These are phyloP conservation scores for Sporormia fimetaria DNA, from an alignment of 495 filamentous ascomycete species.

Conservation along the genomic window DNA sequence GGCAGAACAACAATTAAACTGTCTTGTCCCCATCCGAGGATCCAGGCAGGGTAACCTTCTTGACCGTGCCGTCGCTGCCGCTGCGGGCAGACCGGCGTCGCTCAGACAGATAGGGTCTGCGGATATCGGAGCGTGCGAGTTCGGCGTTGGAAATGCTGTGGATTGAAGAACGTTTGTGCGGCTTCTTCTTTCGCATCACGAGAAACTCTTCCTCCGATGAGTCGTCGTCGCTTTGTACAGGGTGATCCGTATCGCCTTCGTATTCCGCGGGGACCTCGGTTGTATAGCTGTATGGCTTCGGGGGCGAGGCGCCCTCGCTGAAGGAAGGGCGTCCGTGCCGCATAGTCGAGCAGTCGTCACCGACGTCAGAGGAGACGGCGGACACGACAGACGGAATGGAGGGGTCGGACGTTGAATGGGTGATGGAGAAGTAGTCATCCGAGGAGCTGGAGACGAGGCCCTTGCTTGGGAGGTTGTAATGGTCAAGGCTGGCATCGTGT, in stretches of 20 bases:
- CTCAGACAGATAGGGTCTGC: conserved; percentile 9
- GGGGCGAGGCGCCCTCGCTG: conserved; percentile 17
- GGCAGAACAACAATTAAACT: too few species aligned
- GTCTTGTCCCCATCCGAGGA: too few species aligned
- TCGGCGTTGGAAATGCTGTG: conserved; percentile 26
- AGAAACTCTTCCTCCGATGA: conserved; percentile 29
- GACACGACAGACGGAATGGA: conserved; percentile 38
- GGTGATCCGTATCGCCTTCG: conserved; percentile 32
- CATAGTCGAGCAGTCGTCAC: conserved; percentile 25
- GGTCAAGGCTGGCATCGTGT: too few species aligned
- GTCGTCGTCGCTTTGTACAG: conserved; percentile 24
- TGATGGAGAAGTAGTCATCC: conserved; percentile 35
- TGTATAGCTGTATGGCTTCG: conserved; percentile 25
- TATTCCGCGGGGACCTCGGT: conserved; percentile 44
- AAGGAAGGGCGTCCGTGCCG: conserved; percentile 1
- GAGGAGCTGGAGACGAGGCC: conserved; percentile 32
- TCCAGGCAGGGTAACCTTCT: too few species aligned
- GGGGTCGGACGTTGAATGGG: conserved; percentile 35
- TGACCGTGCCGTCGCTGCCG: conserved; percentile 30
- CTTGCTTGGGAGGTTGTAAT: conserved; percentile 13
- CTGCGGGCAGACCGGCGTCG: conserved; percentile 21
- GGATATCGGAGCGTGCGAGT: conserved; percentile 13
- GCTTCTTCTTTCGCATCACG: conserved; percentile 22
- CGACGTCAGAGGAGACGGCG: conserved; percentile 30
- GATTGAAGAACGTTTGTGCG: conserved; percentile 1